Evolutionary conservation across 2,329 filamentous ascomycete genomes (phyloP), one percentile per base, ranked within the genome.

Genomic region (Ilyonectria robusta): DNA sequence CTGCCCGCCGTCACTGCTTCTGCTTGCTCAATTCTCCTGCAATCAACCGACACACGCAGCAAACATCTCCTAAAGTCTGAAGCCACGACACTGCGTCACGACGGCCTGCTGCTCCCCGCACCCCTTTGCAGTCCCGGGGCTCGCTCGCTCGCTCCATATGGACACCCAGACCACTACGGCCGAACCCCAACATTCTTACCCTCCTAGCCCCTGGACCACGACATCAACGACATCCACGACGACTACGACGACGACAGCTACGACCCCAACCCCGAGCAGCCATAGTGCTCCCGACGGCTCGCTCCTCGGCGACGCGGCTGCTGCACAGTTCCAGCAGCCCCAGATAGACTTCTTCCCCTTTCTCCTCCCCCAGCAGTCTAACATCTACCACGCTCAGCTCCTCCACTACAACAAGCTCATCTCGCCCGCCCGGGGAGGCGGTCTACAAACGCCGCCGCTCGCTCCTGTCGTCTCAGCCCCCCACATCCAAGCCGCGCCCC

Each of bases 361-460:
- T 69, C 81, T 89, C 72, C 83, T 89, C 65, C 88, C 88, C 17
- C 88, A 89, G 69, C 88, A 90, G 70, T 82, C 86, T 37, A 87
- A 85, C 47, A 81, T 87, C 70, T 89, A 89, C 79, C 87, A 91
- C 75, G 87, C 87, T 60, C 88, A 90, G 79, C 85, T 92, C 62
- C 84, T 88, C 58, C 86, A 90, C 72, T 91, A 91, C 84, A 91
- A 91, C 79, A 88, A 87, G 76, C 87, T 91, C 77, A 85, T 91
- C 72, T 87, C 88, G 59, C 85, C 88, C 55, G 82, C 86, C 63
- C 82, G 88, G 76, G 84, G 80, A 79, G 86, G 86, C 72, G 86
- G 87, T 74, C 80, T 90, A 66, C 88, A 89, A 75, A 84, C 86
- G 66, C 81, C 85, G 67, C 86, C 88, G 65, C 84, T 89, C 67